Base-by-base conservation (phyloP, 306 rosid genomes). In the Ziziphus jujuba region DNA sequence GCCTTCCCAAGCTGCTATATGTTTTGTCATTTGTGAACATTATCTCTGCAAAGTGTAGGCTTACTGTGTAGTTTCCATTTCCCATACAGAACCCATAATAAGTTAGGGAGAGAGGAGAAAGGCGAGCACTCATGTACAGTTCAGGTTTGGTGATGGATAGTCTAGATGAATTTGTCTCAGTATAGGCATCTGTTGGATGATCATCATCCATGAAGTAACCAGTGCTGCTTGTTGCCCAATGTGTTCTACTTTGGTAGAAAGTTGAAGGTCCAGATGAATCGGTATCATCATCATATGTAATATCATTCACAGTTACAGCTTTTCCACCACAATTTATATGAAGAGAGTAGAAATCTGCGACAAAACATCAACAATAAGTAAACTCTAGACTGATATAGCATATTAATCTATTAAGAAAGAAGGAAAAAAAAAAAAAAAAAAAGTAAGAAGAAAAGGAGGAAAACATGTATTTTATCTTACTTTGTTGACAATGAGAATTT, bases 291-390 rank as follows among this genome's bases (percentile, higher is more conserved):
- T 81, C 88, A 73, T 73, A 88, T 44, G 48, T 15, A 61, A 56
- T 74, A 43, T 52, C 71, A 55, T 54, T 67, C 1, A 52, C 23
- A 6, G 66, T 77, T 57, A 40, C 57, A n/a, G 11, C 23, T 13
- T 14, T 66, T 23, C 95, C 95, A 9, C 95, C 91, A 71, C 91
- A 83, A 35, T 85, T 88, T 69, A 88, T 85, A 64, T 63, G 83
- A 59, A 88, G 62, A 69, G 83, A 83, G 70, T 81, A 83, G 51
- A 24, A 64, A 25, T 35, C 91, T 81, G 76, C 17, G 38, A 55
- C 1, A 61, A 67, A 80, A 22, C 4, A 44, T 9, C 43, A 60
- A 34, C 17, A 48, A 14, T 48, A 48, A 74, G 63, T 63, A 11
- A 50, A 28, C 19, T 14, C 16, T 33, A 55, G 62, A 59, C n/a